Evolutionary conservation across 345 rosid species (phyloP).

Genomic region (Gossypium raimondii): DNA sequence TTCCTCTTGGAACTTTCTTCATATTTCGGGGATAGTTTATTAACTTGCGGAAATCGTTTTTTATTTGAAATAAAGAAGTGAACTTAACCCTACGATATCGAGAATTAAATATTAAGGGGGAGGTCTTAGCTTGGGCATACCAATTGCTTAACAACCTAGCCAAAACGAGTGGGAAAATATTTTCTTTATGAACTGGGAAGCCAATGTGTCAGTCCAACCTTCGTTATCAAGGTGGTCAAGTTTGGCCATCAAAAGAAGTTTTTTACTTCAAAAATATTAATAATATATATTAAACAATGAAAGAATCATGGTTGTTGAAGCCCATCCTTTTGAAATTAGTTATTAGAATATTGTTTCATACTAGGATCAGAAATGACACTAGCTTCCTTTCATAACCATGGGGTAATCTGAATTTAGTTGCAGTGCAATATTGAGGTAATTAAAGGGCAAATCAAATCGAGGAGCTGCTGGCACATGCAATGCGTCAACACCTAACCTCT

Average conservation of each 20-base stretch:
- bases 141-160: neutral
- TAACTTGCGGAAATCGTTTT: neutral
- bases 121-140: neutral
- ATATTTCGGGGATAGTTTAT: neutral
- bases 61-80: neutral
- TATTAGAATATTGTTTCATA: neutral
- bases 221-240: constrained; percentile 26
- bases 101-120: neutral
- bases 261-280: no score
- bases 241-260: constrained; percentile 22
- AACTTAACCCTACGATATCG: neutral
- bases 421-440: neutral
- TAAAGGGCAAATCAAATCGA: neutral
- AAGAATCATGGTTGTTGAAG: neutral
- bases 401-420: neutral
- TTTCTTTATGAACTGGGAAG: neutral
- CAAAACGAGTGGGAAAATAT: neutral
- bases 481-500: neutral
- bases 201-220: constrained; percentile 13
- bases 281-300: neutral
- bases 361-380: neutral
- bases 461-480: neutral
- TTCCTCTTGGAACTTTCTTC: neutral
- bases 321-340: neutral
- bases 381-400: neutral